Evolutionary conservation across 2,329 filamentous ascomycete genomes (phyloP).

Genomic region (Ophiocordyceps camponoti-saundersi): DNA sequence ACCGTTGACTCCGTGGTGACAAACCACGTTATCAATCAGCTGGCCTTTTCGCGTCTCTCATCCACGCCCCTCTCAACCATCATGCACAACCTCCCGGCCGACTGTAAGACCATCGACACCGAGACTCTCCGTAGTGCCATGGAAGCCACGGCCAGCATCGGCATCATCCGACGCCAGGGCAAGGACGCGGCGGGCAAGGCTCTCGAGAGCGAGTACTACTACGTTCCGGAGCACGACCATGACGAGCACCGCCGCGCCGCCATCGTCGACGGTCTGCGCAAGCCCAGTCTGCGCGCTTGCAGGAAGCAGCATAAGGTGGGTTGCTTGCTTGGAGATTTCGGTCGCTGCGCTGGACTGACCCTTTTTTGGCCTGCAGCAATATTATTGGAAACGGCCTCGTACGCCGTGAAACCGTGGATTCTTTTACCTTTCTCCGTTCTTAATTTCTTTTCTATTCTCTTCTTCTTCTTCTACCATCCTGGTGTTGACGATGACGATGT

Average conservation of each 20-base stretch:
- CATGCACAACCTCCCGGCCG: constrained; percentile 63
- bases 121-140: constrained; percentile 54
- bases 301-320: constrained; percentile 94
- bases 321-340: constrained; percentile 2
- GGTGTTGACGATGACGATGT: not conserved
- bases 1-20: constrained; percentile 29
- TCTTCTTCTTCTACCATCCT: not conserved
- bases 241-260: constrained; percentile 65
- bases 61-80: constrained; percentile 85
- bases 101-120: constrained; percentile 41
- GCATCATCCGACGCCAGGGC: constrained; percentile 75
- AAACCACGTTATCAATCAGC: constrained; percentile 88
- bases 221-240: constrained; percentile 71
- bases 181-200: constrained; percentile 92
- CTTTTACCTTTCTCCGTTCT: not conserved
- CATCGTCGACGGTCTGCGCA: constrained; percentile 71
- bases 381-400: constrained; percentile 49
- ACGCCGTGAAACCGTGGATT: constrained; percentile 28
- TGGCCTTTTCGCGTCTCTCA: constrained; percentile 84
- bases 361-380: constrained; percentile 31
- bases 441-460: not conserved
- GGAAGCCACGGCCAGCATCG: constrained; percentile 61
- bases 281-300: constrained; percentile 76
- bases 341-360: not conserved
- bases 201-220: constrained; percentile 94